Evolutionary conservation across 176 grass and related monocot species (phyloP), one percentile per base, ranked within the genome.

Genomic region (Oryza punctata): DNA sequence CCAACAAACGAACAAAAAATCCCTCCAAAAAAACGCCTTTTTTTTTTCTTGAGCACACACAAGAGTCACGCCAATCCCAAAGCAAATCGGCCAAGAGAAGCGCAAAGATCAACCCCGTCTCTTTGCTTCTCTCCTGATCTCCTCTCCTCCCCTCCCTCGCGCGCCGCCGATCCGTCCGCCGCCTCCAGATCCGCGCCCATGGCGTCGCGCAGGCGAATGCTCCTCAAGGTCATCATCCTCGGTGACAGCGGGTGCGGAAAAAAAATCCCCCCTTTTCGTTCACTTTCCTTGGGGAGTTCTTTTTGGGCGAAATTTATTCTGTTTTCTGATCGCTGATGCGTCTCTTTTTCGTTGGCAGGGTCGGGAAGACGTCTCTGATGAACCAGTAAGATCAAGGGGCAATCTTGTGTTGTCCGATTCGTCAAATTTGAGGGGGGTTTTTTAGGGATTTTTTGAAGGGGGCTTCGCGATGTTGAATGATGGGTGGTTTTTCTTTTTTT

Each of bases 211-310:
- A 80, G 92, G 87, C 90, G 96, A 79, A 95, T 95, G 92, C 93
- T 98, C 79, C 93, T 98, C 87, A 98, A 98, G 85, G 96, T 98
- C 85, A 91, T 98, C 93, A 93, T 98, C 89, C 96, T 98, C 79
- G 96, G 96, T 69, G 96, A 98, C 89, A 98, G 96, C 90, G 96
- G 96, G 96, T 98, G 69, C 72, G 88, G 21, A 11, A 52, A 7
- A 16, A 59, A 16, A 59, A 65, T 26, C 25, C 19, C 38, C 13
- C 11, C 6, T 5, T 26, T 73, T 18, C 59, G n/a, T 25, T 18
- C 28, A 1, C 2, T 30, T 82, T 50, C 10, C 43, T 35, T 1
- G 10, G 29, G 8, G 15, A 9, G 27, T 77, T 33, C 46, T 72
- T 16, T 19, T 30, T 12, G 30, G 27, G 21, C 37, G 41, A 72